Evolutionary conservation across 352 stramenopile genomes (phyloP).

Genomic region (Phytophthora palmivora): DNA sequence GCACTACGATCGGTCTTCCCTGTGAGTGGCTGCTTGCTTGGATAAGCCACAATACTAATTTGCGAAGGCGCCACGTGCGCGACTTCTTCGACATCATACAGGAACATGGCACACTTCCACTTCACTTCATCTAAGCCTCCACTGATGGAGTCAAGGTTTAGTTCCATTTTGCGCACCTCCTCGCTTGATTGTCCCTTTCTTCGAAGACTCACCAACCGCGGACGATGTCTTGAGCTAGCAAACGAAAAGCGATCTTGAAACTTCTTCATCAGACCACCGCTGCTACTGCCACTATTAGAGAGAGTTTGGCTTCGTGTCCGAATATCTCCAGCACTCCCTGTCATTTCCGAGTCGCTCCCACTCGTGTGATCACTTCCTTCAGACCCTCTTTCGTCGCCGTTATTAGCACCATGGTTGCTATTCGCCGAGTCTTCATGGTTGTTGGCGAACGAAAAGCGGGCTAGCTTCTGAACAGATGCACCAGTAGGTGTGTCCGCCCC

Average conservation of each 20-base stretch:
- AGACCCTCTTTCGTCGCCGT: conserved; percentile 47
- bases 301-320: conserved; percentile 25
- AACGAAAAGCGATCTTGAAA: conserved; percentile 79
- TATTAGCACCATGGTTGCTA: conserved; percentile 38
- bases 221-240: conserved; percentile 56
- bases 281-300: conserved; percentile 37
- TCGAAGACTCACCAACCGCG: conserved; percentile 65
- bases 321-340: conserved; percentile 18
- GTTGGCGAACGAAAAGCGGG: conserved; percentile 47
- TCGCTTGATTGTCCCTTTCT: conserved; percentile 76
- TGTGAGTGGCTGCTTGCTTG: conserved; percentile 66
- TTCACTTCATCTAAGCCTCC: conserved; percentile 87
- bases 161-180: conserved; percentile 78
- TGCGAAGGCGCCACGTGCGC: conserved; percentile 78
- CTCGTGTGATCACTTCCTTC: conserved; percentile 48
- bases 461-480: conserved; percentile 61
- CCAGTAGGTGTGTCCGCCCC: conserved; percentile 56
- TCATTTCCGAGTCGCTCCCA: conserved; percentile 51
- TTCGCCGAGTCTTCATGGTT: conserved; percentile 44
- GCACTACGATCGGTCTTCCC: conserved; percentile 72
- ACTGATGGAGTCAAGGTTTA: conserved; percentile 84
- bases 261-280: conserved; percentile 79
- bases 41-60: conserved; percentile 81
- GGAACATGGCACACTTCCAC: conserved; percentile 85
- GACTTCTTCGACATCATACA: conserved; percentile 87